Conservation (phyloP, 331 rosid species). For the Pyrus hybrid region DNA sequence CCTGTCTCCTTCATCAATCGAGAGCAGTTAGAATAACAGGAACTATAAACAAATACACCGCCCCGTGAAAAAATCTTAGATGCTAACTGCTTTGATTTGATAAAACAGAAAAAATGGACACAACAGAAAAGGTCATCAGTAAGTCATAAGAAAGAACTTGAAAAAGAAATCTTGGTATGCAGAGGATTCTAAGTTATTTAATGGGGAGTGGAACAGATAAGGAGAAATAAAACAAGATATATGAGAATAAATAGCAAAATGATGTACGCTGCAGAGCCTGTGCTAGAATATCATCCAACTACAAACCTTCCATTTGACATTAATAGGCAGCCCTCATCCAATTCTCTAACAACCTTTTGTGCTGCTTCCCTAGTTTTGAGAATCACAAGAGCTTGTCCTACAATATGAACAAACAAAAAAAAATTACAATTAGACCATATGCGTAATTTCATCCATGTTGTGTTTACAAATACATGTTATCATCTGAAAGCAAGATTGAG, state of each 20-base stretch:
- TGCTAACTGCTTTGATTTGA: background rate
- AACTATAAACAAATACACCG: background rate
- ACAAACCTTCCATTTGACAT: constrained; percentile 82
- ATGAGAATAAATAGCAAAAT: background rate
- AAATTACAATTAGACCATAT: background rate
- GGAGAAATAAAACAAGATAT: background rate
- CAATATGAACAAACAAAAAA: constrained; percentile 14
- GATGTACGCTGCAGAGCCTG: constrained; percentile 5
- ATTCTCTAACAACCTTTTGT: constrained; percentile 39
- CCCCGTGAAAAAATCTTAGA: background rate
- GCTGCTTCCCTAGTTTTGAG: constrained; percentile 60
- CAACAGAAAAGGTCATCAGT: background rate
- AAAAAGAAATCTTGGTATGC: background rate
- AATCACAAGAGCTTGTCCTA: constrained; percentile 83
- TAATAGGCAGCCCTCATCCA: constrained; percentile 57
- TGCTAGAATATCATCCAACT: background rate
- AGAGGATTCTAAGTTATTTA: background rate
- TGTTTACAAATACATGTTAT: background rate
- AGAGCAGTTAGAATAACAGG: background rate
- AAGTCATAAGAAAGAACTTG: background rate
- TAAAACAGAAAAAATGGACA: background rate
- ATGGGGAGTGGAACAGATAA: background rate
- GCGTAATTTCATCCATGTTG: background rate
- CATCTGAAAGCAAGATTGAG: background rate
- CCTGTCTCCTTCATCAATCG: background rate